Percentiles rank a stretch among this genome's conserved stretches.
Conservation (phyloP, 176 grass and related monocot species). For the Typha latifolia region DNA sequence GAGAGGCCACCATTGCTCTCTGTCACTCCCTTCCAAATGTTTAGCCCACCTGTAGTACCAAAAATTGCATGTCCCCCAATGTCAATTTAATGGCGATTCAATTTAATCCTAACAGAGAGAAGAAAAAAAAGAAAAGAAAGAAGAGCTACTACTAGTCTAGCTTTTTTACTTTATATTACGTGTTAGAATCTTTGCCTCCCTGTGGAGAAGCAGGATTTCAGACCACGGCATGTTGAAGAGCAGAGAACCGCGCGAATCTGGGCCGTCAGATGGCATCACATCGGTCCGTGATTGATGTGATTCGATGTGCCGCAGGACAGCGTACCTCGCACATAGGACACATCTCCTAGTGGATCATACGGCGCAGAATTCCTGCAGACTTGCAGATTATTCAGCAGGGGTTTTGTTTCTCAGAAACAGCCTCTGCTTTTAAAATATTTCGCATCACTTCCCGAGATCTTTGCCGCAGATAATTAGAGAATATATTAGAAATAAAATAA, state of each 20-base stretch:
- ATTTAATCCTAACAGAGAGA: not conserved
- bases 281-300: not conserved
- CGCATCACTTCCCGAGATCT: not conserved
- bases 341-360: too few species aligned
- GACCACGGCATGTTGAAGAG: not conserved
- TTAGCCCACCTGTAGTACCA: not conserved
- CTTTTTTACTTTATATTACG: not conserved
- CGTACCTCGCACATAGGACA: not conserved
- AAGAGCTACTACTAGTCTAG: not conserved
- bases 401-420: not conserved
- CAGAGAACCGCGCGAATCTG: not conserved
- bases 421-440: not conserved
- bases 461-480: not conserved
- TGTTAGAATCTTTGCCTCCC: conserved; percentile 28
- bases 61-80: not conserved
- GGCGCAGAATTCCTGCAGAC: too few species aligned
- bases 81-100: not conserved
- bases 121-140: too few species aligned
- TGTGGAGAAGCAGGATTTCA: conserved; percentile 31
- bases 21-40: not conserved
- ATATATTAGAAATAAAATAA: not conserved
- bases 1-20: not conserved
- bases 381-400: not conserved
- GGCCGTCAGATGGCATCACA: conserved; percentile 11
- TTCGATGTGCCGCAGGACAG: conserved; percentile 9